Percentiles rank a stretch among this genome's conserved stretches.
These are phyloP conservation scores for Pseudophaeomoniella oleicola DNA, from an alignment of 2,329 filamentous ascomycete genomes.

Conservation along the genomic window DNA sequence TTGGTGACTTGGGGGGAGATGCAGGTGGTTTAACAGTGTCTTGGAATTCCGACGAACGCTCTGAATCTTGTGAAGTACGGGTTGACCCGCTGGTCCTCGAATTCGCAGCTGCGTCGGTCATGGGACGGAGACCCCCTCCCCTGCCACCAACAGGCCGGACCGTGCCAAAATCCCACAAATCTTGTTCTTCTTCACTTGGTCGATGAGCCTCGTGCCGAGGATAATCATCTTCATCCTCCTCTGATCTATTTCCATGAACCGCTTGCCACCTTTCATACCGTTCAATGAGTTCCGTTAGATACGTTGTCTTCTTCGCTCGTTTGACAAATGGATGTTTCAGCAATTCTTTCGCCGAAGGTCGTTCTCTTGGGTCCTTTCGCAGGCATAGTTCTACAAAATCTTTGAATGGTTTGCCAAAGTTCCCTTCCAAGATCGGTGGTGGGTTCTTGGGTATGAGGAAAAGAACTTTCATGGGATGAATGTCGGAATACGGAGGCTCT, in stretches of 20 bases:
- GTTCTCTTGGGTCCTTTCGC: slow-evolving; percentile 74
- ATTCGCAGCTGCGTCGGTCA: slow-evolving; percentile 75
- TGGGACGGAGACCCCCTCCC: slow-evolving; percentile 48
- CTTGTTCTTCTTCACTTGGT: slow-evolving; percentile 47
- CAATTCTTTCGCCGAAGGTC: slow-evolving; percentile 74
- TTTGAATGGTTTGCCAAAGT: slow-evolving; percentile 71
- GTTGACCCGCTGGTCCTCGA: slow-evolving; percentile 45
- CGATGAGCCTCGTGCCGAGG: slow-evolving; percentile 29
- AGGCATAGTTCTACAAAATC: slow-evolving; percentile 75
- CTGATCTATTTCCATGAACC: slow-evolving; percentile 57
- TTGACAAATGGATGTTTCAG: slow-evolving; percentile 82
- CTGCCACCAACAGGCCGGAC: slow-evolving; percentile 64
- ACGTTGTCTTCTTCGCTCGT: slow-evolving; percentile 88
- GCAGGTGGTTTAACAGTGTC: slow-evolving; percentile 32
- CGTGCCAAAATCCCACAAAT: slow-evolving; percentile 97
- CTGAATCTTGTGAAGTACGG: slow-evolving; percentile 25
- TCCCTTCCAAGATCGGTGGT: slow-evolving; percentile 65
- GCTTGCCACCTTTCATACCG: slow-evolving; percentile 76
- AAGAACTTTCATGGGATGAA: slow-evolving; percentile 95
- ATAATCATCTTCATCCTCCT: slow-evolving; percentile 48
- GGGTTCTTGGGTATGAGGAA: slow-evolving; percentile 94
- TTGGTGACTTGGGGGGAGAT: slow-evolving; percentile 40
- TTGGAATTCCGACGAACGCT: slow-evolving; percentile 16
- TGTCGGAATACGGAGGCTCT: slow-evolving; percentile 88
- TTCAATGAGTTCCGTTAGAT: slow-evolving; percentile 90